Evolutionary conservation across 371 early-diverging fungal species (phyloP), one percentile per base, ranked within the genome.

Genomic region (Lichtheimia ornata): DNA sequence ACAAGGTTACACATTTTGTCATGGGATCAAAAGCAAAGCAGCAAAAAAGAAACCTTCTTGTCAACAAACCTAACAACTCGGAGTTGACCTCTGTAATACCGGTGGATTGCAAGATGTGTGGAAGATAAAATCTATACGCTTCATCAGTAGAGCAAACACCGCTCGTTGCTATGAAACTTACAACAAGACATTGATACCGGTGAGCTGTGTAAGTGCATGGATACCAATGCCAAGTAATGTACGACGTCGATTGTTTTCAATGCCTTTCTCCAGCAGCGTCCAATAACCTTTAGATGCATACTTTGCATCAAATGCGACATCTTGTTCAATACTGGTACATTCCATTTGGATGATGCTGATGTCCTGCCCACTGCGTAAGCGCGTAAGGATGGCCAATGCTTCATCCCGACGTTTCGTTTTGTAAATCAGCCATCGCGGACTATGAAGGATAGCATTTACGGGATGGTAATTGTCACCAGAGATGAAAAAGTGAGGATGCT

Each of bases 351-450:
- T 44, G 13, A 27, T 40, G 15, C 58, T 51, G 15, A 47, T 44
- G 12, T 50, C 54, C 2, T 52, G 30, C 17, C 25, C 44, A 40
- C 79, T 74, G 6, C 93, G 84, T 68, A 97, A 73, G 43, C 83
- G 75, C 41, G 88, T 88, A 4, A 97, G 67, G 17, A 88, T 89
- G 24, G 65, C 41, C 11, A 84, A 70, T 6, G 91, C 94, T 67
- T 95, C 93, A 14, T 88, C 88, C 20, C 79, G 66, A 13, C 89
- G 85, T 55, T 67, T 69, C 25, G 68, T 66, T 9, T 47, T 47
- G 61, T 85, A 85, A 42, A 89, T 83, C 57, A 97, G 74, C 94
- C 95, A 97, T 72, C 97, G 94, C n/a, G 96, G 97, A 27, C 94
- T 92, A 18, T 28, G 1, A 35, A 35, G 35, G 6, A 2, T 11